Evolutionary conservation across 345 rosid genomes (phyloP), one percentile per base, ranked within the genome.

Genomic region (Tarenaya hassleriana): DNA sequence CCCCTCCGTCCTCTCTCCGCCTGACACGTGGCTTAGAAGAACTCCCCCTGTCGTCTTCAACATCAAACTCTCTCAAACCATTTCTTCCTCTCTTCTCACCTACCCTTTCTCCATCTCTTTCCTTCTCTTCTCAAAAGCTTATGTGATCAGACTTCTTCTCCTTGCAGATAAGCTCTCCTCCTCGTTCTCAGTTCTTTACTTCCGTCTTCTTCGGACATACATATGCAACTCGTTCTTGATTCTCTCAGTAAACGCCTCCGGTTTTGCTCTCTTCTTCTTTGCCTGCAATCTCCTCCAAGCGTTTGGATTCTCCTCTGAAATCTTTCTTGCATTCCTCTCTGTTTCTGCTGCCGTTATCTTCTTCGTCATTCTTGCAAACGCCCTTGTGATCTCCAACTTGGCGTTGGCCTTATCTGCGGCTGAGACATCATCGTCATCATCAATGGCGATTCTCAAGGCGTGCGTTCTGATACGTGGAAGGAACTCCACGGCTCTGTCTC

Each of bases 41-140:
- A n/a, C n/a, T 37, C 58, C 44, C 78, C 84, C 34, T 84, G 75
- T 46, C 56, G 58, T 82, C 40, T 66, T 87, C 48, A 67, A 52
- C 52, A 70, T 72, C 53, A 91, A 91, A 59, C 75, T 91, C 71
- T 76, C 96, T 1, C 89, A 91, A 60, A 87, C 94, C 18, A 59
- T 85, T 55, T 68, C 77, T 56, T 74, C 88, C 8, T 75, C 68
- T 11, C 27, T 88, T 27, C 62, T 75, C 27, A 68, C 88, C 0
- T 73, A 88, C 32, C 98, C 98, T 56, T 75, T 88, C 63, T 67
- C 86, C 51, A 62, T 85, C 55, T 73, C 94, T 65, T 83, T 77
- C 75, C 60, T 88, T 16, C 81, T 92, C 51, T 10, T 83, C 11
- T 64, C 94, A 16, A 92, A 88, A 73, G 75, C 95, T 37, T 75